These are phyloP conservation scores for Ramichloridium luteum DNA, from an alignment of 2,329 filamentous ascomycete species.

Conservation along the genomic window DNA sequence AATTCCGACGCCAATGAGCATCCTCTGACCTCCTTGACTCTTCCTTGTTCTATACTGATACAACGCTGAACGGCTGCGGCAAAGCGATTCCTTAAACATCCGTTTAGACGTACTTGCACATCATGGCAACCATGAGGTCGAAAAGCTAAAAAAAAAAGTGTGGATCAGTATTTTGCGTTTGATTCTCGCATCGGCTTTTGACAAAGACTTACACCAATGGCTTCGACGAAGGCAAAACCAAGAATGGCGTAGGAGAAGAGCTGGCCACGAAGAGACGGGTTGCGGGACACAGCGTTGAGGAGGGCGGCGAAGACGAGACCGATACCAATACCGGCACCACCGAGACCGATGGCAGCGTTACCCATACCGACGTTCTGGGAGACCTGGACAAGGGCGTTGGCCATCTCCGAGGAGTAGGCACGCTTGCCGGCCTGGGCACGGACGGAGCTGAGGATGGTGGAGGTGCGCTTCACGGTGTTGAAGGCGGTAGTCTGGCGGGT, in stretches of 20 bases:
- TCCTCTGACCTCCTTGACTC: background rate
- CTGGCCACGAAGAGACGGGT: slow-evolving; percentile 88
- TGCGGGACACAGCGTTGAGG: slow-evolving; percentile 80
- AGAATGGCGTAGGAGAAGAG: slow-evolving; percentile 94
- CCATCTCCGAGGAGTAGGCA: slow-evolving; percentile 79
- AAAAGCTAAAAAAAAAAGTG: slow-evolving; percentile 41
- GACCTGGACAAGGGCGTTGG: slow-evolving; percentile 77
- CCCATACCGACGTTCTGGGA: slow-evolving; percentile 87
- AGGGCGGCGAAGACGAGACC: slow-evolving; percentile 87
- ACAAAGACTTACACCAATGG: slow-evolving; percentile 50
- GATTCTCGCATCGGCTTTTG: slow-evolving; percentile 5
- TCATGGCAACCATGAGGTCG: slow-evolving; percentile 85
- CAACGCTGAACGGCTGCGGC: slow-evolving; percentile 1
- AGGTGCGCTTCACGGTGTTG: slow-evolving; percentile 62
- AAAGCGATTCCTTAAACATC: background rate
- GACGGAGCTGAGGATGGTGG: slow-evolving; percentile 33
- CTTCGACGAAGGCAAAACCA: slow-evolving; percentile 90
- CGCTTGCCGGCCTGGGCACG: slow-evolving; percentile 35
- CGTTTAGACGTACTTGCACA: slow-evolving; percentile 53
- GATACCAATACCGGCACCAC: slow-evolving; percentile 57
- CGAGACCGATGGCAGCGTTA: slow-evolving; percentile 77
- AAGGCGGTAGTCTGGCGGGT: slow-evolving; percentile 43
- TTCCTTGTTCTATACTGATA: slow-evolving; percentile 1
- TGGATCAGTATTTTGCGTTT: slow-evolving; percentile 4
- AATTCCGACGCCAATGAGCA: background rate